phyloP scores from a whole-genome alignment of 2,329 filamentous ascomycete genomes.

The Mycosphaerella sp. region DNA sequence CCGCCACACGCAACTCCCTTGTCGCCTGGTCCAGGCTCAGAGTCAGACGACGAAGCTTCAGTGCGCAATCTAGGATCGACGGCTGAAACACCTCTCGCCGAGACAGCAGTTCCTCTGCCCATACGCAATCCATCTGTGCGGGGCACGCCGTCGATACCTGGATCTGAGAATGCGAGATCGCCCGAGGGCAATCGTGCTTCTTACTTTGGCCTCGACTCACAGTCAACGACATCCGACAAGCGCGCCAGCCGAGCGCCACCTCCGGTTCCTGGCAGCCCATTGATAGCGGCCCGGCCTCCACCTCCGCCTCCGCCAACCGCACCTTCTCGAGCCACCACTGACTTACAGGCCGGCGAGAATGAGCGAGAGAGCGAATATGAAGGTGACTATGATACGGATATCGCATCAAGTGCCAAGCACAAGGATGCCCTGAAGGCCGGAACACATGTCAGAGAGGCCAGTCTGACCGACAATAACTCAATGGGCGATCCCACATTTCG shows the following conservation, averaged over 20 bases:
- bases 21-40: constrained; percentile 70
- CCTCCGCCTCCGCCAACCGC: constrained; percentile 43
- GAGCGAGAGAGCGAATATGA: constrained; percentile 88
- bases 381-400: constrained; percentile 96
- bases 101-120: constrained; percentile 26
- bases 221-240: constrained; percentile 31
- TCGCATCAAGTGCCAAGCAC: constrained; percentile 85
- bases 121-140: constrained; percentile 30
- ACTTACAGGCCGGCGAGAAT: constrained; percentile 45
- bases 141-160: constrained; percentile 33
- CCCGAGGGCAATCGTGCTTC: constrained; percentile 36
- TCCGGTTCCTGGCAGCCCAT: constrained; percentile 36
- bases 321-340: constrained; percentile 33
- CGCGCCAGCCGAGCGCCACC: constrained; percentile 34
- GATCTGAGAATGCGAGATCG: constrained; percentile 24
- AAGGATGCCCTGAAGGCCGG: constrained; percentile 79
- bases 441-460: constrained; percentile 66
- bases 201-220: constrained; percentile 37
- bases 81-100: constrained; percentile 31
- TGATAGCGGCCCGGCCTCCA: constrained; percentile 36
- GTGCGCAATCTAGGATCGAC: constrained; percentile 40
- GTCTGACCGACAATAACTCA: constrained; percentile 58
- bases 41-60: constrained; percentile 82
- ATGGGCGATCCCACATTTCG: constrained; percentile 50
- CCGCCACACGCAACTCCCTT: constrained; percentile 33